Evolutionary conservation across 2,329 filamentous ascomycete species (phyloP).

Genomic region (Phyllosticta citriasiana): DNA sequence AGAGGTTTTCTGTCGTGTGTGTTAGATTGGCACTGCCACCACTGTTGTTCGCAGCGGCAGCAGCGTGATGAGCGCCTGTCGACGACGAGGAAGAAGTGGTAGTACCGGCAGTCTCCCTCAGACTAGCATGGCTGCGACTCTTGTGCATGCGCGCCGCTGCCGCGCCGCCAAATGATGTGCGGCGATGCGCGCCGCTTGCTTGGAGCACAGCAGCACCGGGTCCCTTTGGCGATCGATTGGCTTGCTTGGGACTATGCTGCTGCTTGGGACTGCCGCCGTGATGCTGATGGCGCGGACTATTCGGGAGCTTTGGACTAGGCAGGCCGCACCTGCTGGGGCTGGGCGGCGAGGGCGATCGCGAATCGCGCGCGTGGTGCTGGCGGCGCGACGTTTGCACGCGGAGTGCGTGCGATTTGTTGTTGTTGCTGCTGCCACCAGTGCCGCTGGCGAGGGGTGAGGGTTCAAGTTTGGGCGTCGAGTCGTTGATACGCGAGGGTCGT

Average conservation of each 20-base stretch:
- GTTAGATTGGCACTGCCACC: background rate
- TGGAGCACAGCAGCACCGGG: background rate
- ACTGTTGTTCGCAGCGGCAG: background rate
- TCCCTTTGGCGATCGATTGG: background rate
- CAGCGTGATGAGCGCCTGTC: background rate
- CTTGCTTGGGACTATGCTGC: slow-evolving; percentile 4
- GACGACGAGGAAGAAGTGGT: background rate
- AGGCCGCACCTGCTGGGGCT: slow-evolving; percentile 14
- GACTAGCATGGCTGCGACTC: slow-evolving; percentile 1
- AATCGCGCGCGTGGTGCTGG: background rate
- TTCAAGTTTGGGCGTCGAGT: slow-evolving; percentile 32
- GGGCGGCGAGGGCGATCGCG: slow-evolving; percentile 33
- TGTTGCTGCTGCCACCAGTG: background rate
- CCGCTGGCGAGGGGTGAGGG: slow-evolving; percentile 22
- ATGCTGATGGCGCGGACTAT: background rate
- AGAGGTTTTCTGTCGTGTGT: slow-evolving; percentile 43
- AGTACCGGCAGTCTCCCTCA: background rate
- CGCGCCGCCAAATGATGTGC: slow-evolving; percentile 1
- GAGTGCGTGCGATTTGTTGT: slow-evolving; percentile 17
- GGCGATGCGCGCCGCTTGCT: background rate
- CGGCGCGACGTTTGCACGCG: slow-evolving; percentile 16
- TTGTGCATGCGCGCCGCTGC: background rate
- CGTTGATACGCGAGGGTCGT: slow-evolving; percentile 13
- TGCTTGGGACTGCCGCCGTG: background rate
- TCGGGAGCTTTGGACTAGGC: background rate